Percentiles rank a stretch among this genome's conserved stretches.
Conservation (phyloP, 495 filamentous ascomycete genomes). For the Aspergillus carlsbadensis region DNA sequence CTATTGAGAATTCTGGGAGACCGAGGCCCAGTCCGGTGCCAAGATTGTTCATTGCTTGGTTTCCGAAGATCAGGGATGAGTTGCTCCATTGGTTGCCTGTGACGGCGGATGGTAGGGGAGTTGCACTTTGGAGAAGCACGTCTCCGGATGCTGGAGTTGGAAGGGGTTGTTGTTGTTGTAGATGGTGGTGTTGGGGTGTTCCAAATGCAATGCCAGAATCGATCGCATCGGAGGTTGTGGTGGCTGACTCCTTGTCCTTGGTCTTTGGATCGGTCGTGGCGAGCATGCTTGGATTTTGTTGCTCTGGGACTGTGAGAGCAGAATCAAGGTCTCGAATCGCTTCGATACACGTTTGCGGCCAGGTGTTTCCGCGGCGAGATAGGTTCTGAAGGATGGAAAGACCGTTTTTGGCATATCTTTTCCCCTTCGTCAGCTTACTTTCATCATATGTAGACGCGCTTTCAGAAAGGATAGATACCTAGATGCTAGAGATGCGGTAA, state of each 20-base stretch:
- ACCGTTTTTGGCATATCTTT: slow-evolving; percentile 35
- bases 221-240: not conserved
- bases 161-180: not conserved
- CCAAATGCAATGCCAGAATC: not conserved
- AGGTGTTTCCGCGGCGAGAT: slow-evolving; percentile 34
- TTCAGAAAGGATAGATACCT: slow-evolving; percentile 4
- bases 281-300: not conserved
- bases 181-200: not conserved
- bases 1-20: slow-evolving; percentile 1
- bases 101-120: not conserved
- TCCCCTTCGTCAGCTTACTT: not conserved
- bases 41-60: slow-evolving; percentile 9
- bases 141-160: slow-evolving; percentile 6
- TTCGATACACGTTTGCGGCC: slow-evolving; percentile 44
- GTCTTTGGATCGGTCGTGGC: not conserved
- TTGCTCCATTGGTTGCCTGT: slow-evolving; percentile 6
- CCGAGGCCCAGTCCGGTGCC: not conserved
- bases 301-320: slow-evolving; percentile 26
- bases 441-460: too few species aligned
- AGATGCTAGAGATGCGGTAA: slow-evolving; percentile 28
- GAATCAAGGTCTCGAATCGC: slow-evolving; percentile 40
- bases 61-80: slow-evolving; percentile 15
- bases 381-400: slow-evolving; percentile 36
- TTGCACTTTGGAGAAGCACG: not conserved
- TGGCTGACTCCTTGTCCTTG: not conserved